phyloP scores from a whole-genome alignment of 2,329 filamentous ascomycete species.

The Fusarium napiforme region DNA sequence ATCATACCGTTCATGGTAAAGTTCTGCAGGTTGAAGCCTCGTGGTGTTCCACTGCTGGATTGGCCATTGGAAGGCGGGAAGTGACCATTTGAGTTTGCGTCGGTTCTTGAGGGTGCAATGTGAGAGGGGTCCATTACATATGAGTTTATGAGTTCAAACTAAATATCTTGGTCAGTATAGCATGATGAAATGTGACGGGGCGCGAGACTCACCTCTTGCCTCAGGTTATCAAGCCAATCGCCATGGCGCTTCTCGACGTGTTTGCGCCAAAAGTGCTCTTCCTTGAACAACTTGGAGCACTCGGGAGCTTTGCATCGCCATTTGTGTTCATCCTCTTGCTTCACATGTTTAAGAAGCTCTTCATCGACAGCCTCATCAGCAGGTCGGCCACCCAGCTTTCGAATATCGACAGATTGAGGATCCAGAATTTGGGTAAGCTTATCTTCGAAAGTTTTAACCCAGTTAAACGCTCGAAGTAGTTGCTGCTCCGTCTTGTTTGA shows the following conservation, averaged over 20 bases:
- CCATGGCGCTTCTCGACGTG: slow-evolving; percentile 95
- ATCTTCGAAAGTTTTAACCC: slow-evolving; percentile 98
- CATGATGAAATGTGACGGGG: background rate
- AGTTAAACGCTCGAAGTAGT: slow-evolving; percentile 94
- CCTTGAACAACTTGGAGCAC: slow-evolving; percentile 97
- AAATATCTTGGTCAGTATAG: slow-evolving; percentile 25
- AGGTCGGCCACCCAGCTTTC: slow-evolving; percentile 89
- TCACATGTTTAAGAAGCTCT: slow-evolving; percentile 87
- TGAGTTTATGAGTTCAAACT: slow-evolving; percentile 91
- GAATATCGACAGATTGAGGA: slow-evolving; percentile 85
- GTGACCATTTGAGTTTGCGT: slow-evolving; percentile 95
- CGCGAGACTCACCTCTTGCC: slow-evolving; percentile 77
- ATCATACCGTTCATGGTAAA: slow-evolving; percentile 71
- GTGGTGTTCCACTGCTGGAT: slow-evolving; percentile 82
- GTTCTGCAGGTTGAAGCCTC: slow-evolving; percentile 88
- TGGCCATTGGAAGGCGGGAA: slow-evolving; percentile 86
- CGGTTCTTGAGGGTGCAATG: slow-evolving; percentile 91
- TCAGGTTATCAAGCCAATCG: slow-evolving; percentile 85
- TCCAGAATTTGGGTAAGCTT: slow-evolving; percentile 94
- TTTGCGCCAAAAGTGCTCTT: slow-evolving; percentile 96
- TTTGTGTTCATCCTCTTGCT: slow-evolving; percentile 97
- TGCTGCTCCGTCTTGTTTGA: slow-evolving; percentile 87
- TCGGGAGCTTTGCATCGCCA: slow-evolving; percentile 97
- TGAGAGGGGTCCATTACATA: slow-evolving; percentile 96
- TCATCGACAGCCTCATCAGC: slow-evolving; percentile 88